A percentile compares a stretch with the other conserved stretches of the same genome.
Conservation (phyloP, 352 stramenopile species). For the Thalassiosira ordinaria region DNA sequence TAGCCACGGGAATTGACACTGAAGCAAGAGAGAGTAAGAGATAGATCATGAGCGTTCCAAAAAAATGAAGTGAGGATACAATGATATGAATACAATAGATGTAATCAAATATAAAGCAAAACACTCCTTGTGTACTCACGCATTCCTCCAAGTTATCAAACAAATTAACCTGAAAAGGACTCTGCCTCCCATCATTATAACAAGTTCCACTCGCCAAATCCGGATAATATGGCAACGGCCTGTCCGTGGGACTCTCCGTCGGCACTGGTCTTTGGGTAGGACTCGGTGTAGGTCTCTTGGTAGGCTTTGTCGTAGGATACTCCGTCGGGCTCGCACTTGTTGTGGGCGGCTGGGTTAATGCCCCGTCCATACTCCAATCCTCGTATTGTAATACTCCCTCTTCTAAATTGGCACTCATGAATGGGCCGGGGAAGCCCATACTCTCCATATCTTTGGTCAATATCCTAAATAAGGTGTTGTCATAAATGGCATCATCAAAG, state of each 20-base stretch:
- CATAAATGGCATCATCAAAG: conserved; percentile 16
- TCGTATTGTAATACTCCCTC: conserved; percentile 27
- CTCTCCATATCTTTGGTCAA: conserved; percentile 12
- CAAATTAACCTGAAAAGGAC: conserved; percentile 17
- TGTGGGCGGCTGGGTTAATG: background rate
- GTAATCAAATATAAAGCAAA: background rate
- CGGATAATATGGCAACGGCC: conserved; percentile 8
- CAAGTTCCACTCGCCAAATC: conserved; percentile 7
- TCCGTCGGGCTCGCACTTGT: background rate
- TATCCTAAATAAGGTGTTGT: background rate
- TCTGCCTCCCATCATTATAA: conserved; percentile 18
- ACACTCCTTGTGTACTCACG: conserved; percentile 18
- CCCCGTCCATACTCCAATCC: background rate
- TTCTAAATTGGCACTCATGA: conserved; percentile 4
- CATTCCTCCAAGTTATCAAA: conserved; percentile 32
- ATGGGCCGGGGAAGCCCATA: conserved; percentile 23
- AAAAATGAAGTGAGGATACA: no score
- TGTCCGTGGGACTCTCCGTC: background rate
- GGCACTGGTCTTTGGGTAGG: no score
- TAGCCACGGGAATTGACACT: no score
- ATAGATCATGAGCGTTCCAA: no score
- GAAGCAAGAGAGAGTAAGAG: no score
- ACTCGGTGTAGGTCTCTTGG: conserved; percentile 1
- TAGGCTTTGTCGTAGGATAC: background rate
- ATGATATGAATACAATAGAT: background rate